A percentile compares a stretch with the other conserved stretches of the same genome.
Conservation (phyloP, 805 yeast species). For the Tetrapisispora phaffii region DNA sequence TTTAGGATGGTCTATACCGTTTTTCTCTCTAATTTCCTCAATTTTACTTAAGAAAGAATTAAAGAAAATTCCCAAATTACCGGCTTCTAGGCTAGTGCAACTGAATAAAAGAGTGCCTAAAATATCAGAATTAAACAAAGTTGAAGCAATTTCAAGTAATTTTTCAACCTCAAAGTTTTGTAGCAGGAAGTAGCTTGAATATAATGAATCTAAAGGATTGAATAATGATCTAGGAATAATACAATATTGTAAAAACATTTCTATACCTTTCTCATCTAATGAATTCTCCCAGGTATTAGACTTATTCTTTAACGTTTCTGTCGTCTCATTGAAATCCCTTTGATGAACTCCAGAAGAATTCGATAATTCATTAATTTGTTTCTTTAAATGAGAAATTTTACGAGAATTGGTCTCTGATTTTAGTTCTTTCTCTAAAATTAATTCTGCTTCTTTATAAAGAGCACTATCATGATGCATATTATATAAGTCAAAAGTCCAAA, state of each 20-base stretch:
- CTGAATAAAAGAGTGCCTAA: constrained; percentile 55
- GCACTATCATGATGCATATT: constrained; percentile 50
- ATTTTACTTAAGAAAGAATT: constrained; percentile 42
- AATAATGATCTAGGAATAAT: constrained; percentile 66
- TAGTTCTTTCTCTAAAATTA: constrained; percentile 9
- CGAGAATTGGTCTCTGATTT: constrained; percentile 8
- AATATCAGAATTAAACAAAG: constrained; percentile 39
- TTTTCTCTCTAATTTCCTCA: constrained; percentile 36
- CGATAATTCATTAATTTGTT: constrained; percentile 12
- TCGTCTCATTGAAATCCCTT: constrained; percentile 9
- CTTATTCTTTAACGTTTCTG: constrained; percentile 5
- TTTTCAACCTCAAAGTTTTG: constrained; percentile 37
- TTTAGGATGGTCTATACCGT: constrained; percentile 21
- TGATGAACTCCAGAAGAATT: constrained; percentile 17
- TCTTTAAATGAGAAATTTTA: constrained; percentile 11
- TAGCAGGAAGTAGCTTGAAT: constrained; percentile 50
- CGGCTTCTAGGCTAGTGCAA: constrained; percentile 68
- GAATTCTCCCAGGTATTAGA: constrained; percentile 10
- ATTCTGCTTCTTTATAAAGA: constrained; percentile 40
- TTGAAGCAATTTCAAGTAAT: constrained; percentile 34
- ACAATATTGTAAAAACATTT: constrained; percentile 49
- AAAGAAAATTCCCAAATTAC: constrained; percentile 69
- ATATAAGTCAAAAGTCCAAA: constrained; percentile 67
- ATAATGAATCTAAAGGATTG: constrained; percentile 77
- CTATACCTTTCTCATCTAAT: constrained; percentile 16